Evolutionary conservation across 768 basidiomycete genomes (phyloP).

Genomic region (Russula lepida): DNA sequence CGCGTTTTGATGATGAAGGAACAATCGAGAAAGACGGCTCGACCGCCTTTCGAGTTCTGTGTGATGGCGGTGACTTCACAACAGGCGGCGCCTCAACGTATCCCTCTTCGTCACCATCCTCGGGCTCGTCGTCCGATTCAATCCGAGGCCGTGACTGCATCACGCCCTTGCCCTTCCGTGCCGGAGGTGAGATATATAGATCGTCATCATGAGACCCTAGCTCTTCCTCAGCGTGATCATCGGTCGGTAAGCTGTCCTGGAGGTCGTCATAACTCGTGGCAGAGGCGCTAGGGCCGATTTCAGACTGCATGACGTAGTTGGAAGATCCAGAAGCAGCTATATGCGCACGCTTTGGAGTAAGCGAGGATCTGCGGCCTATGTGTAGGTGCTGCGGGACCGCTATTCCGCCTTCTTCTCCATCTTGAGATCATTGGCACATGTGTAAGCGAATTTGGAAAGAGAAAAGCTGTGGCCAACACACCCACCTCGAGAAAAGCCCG

Average conservation of each 20-base stretch:
- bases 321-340: not conserved
- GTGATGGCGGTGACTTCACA: not conserved
- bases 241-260: slow-evolving; percentile 1
- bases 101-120: not conserved
- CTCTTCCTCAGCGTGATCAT: slow-evolving; percentile 8
- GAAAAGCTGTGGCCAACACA: not conserved
- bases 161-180: slow-evolving; percentile 1
- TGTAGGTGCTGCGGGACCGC: not conserved
- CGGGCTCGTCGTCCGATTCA: slow-evolving; percentile 11
- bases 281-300: not conserved
- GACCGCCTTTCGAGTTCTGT: not conserved
- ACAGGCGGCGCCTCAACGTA: not conserved
- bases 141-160: slow-evolving; percentile 8
- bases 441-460: not conserved
- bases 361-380: not conserved
- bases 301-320: not conserved
- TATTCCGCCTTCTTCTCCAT: not conserved
- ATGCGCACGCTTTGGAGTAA: not conserved
- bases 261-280: slow-evolving; percentile 11
- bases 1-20: slow-evolving; percentile 7
- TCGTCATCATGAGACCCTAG: slow-evolving; percentile 13
- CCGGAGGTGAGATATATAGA: not conserved
- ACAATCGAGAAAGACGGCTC: slow-evolving; percentile 12
- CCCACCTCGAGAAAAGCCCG: not conserved
- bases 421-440: not conserved